These are phyloP conservation scores for Edaphochlamys debaryana DNA, from an alignment of 139 green algal genomes.

Conservation along the genomic window DNA sequence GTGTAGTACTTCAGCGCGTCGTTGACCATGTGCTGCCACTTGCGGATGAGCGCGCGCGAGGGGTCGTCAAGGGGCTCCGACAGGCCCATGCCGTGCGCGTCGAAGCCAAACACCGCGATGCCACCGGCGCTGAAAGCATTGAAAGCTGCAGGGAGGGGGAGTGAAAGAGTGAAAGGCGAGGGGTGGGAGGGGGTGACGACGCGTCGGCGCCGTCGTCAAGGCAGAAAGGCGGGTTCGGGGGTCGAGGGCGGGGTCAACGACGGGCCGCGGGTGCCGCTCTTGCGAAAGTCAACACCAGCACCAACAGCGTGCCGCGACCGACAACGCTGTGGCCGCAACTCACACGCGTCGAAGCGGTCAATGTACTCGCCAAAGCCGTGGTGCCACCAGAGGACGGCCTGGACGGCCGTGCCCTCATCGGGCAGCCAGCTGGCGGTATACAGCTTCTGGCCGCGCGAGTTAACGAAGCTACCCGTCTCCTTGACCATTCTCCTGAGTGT, in stretches of 20 bases:
- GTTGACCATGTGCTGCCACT: not conserved
- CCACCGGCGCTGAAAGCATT: not conserved
- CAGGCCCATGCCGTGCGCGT: conserved; percentile 17
- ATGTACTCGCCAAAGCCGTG: not conserved
- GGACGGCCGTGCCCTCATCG: not conserved
- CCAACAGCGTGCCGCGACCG: too few relatives aligned
- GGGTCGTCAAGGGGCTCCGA: conserved; percentile 12
- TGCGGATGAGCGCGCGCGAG: not conserved
- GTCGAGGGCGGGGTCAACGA: too few relatives aligned
- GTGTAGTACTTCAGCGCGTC: too few relatives aligned
- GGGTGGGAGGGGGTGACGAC: not conserved
- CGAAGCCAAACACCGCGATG: conserved; percentile 38
- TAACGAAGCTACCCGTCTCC: not conserved
- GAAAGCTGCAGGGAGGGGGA: not conserved
- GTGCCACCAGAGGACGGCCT: not conserved
- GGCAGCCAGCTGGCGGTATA: not conserved
- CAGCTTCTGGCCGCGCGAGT: not conserved
- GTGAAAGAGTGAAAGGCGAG: too few relatives aligned
- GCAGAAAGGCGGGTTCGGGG: too few relatives aligned
- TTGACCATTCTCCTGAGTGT: too few relatives aligned
- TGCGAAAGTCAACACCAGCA: too few relatives aligned
- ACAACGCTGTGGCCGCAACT: too few relatives aligned
- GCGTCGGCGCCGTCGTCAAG: too few relatives aligned
- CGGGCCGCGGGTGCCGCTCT: too few relatives aligned
- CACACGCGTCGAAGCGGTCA: too few relatives aligned